These are phyloP conservation scores for Edaphochlamys debaryana DNA, from an alignment of 139 green algal genomes.

Conservation along the genomic window DNA sequence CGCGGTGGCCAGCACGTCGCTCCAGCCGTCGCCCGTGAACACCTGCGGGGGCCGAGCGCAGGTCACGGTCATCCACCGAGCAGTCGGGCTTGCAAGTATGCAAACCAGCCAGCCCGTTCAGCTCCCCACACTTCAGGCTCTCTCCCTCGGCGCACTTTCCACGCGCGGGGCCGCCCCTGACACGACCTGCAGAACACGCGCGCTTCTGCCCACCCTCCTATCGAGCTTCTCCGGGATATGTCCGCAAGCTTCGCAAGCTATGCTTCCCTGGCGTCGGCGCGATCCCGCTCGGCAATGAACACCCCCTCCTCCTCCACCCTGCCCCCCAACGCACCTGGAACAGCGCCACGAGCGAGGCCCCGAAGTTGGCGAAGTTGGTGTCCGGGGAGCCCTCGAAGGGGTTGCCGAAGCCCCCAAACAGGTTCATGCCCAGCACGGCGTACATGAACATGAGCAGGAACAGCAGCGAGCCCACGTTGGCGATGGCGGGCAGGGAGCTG, in stretches of 20 bases:
- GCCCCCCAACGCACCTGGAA: conserved; percentile 22
- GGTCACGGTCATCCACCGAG: background rate
- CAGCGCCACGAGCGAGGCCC: conserved; percentile 1
- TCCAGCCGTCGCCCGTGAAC: conserved; percentile 44
- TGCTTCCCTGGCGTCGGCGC: too few relatives aligned
- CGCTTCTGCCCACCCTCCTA: too few relatives aligned
- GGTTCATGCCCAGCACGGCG: conserved; percentile 76
- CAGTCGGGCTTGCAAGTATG: background rate
- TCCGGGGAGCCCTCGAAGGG: conserved; percentile 47
- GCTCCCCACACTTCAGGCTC: too few relatives aligned
- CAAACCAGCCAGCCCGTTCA: background rate
- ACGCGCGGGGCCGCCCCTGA: too few relatives aligned
- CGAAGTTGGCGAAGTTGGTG: conserved; percentile 73
- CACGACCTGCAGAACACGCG: too few relatives aligned
- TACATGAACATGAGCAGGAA: conserved; percentile 80
- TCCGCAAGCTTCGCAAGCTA: too few relatives aligned
- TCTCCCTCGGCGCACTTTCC: too few relatives aligned
- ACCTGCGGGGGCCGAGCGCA: background rate
- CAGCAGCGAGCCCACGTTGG: conserved; percentile 72
- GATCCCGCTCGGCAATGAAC: too few relatives aligned
- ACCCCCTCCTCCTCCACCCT: too few relatives aligned
- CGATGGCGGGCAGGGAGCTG: conserved; percentile 71
- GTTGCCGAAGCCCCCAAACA: conserved; percentile 62
- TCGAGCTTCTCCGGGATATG: too few relatives aligned
- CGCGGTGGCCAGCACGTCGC: conserved; percentile 11